phyloP scores from a whole-genome alignment of 805 yeast species.

The Candida glaebosa region DNA sequence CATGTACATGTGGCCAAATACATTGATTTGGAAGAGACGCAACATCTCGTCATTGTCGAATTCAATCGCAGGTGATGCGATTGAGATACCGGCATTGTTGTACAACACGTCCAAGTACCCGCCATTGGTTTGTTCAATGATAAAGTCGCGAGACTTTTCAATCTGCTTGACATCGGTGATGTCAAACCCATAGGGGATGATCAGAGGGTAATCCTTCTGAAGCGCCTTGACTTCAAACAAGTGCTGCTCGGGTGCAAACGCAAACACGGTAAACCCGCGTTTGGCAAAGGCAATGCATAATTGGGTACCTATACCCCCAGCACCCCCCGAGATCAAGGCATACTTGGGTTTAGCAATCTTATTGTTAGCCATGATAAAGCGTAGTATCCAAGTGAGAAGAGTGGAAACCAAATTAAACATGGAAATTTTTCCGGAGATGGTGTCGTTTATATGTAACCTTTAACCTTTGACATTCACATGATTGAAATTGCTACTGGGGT shows the following conservation, averaged over 20 bases:
- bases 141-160: constrained; percentile 16
- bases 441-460: constrained; percentile 68
- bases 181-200: constrained; percentile 32
- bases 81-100: constrained; percentile 39
- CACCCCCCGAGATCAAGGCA: constrained; percentile 53
- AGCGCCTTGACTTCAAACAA: constrained; percentile 49
- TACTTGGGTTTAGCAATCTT: constrained; percentile 8
- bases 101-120: constrained; percentile 35
- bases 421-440: constrained; percentile 2
- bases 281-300: constrained; percentile 42
- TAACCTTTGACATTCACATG: constrained; percentile 65
- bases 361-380: background rate
- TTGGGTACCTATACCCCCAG: constrained; percentile 48
- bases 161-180: constrained; percentile 30
- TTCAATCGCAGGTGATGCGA: constrained; percentile 30
- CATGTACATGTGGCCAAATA: constrained; percentile 35
- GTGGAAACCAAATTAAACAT: background rate
- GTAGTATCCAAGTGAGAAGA: background rate
- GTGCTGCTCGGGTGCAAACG: constrained; percentile 54
- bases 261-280: constrained; percentile 55
- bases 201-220: constrained; percentile 12
- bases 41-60: constrained; percentile 19
- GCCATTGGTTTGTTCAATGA: constrained; percentile 21
- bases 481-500: background rate
- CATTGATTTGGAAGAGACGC: constrained; percentile 28